Conservation (phyloP, 345 rosid genomes). For the Eucalyptus erythrocorys region DNA sequence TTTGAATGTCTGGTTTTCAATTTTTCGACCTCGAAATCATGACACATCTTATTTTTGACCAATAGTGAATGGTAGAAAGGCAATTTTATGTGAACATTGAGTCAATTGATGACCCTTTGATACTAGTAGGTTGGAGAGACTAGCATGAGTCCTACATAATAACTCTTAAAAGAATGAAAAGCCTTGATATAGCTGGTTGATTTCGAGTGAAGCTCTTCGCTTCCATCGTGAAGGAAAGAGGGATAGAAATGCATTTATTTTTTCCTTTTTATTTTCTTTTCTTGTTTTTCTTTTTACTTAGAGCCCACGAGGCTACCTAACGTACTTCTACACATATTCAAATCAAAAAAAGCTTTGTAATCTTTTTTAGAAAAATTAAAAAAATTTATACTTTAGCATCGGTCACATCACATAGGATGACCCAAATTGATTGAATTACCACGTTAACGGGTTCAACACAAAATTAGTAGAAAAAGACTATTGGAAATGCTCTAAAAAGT, state of each 20-base stretch:
- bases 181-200: neutral
- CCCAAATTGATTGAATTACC: fast-evolving
- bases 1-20: neutral
- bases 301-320: fast-evolving
- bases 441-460: fast-evolving
- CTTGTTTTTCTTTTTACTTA: too few relatives aligned
- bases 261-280: too few relatives aligned
- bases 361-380: too few relatives aligned
- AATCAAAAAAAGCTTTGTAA: too few relatives aligned
- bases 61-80: neutral
- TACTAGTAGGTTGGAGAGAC: neutral
- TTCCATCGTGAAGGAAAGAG: too few relatives aligned
- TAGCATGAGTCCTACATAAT: neutral
- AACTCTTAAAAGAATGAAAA: too few relatives aligned
- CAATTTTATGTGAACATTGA: neutral
- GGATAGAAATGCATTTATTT: too few relatives aligned
- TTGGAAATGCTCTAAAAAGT: neutral
- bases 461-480: neutral
- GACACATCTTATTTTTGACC: neutral
- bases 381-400: too few relatives aligned
- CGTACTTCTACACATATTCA: neutral
- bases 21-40: neutral
- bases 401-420: fast-evolving
- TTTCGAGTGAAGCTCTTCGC: too few relatives aligned
- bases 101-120: neutral